phyloP scores from a whole-genome alignment of 495 filamentous ascomycete genomes.

The Penicillium herquei region DNA sequence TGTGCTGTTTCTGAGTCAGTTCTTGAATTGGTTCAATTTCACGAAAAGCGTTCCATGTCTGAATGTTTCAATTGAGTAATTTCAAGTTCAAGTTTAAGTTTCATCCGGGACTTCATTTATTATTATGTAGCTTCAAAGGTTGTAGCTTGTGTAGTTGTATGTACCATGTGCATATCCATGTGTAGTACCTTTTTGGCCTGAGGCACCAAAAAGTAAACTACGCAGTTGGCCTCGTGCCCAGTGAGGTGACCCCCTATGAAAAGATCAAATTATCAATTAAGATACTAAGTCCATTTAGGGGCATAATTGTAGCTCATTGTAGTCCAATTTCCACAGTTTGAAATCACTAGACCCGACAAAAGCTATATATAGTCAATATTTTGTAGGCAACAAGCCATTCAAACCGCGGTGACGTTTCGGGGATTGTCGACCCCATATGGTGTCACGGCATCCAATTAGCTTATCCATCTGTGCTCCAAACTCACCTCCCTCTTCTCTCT shows the following conservation, averaged over 20 bases:
- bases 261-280: slow-evolving; percentile 48
- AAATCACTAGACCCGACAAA: too few relatives aligned
- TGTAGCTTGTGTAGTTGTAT: too few relatives aligned
- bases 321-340: too few relatives aligned
- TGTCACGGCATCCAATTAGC: slow-evolving; percentile 12
- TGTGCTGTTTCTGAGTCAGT: neutral
- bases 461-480: slow-evolving; percentile 10
- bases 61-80: slow-evolving; percentile 54
- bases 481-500: neutral
- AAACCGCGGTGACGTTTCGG: slow-evolving; percentile 19
- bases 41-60: slow-evolving; percentile 66
- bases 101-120: too few relatives aligned
- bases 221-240: slow-evolving; percentile 61
- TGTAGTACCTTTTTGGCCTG: slow-evolving; percentile 36
- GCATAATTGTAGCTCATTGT: too few relatives aligned
- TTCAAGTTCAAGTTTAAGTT: slow-evolving; percentile 58
- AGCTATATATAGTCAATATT: too few relatives aligned
- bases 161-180: slow-evolving; percentile 69
- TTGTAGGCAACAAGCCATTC: too few relatives aligned
- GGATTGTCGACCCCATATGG: slow-evolving; percentile 13
- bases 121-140: too few relatives aligned
- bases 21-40: slow-evolving; percentile 23
- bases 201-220: slow-evolving; percentile 39
- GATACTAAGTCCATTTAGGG: too few relatives aligned
- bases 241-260: slow-evolving; percentile 63